Evolutionary conservation across 768 basidiomycete genomes (phyloP), one percentile per base, ranked within the genome.

Genomic region (Rhodotorula graminis): DNA sequence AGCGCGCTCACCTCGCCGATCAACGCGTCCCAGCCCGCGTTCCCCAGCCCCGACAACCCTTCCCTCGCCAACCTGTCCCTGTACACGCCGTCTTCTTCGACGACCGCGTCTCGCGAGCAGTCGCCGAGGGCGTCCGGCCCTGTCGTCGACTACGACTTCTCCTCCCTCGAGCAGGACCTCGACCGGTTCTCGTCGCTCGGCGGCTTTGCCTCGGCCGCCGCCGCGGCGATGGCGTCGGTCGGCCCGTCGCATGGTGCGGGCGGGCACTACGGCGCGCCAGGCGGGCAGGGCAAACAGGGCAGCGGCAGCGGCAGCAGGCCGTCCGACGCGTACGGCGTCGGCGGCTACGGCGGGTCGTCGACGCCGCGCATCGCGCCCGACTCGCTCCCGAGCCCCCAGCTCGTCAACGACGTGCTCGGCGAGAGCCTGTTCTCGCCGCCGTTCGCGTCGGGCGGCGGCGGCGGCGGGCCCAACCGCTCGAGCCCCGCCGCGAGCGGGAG

Each of bases 81-180:
- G 15, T 55, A 29, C 53, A 25, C 27, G 27, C 53, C 25, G 56
- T 5, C 44, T 31, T 21, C 29, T 3, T 31, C 44, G 12, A 42
- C 25, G 8, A 27, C 25, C 0, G 27, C 60, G 9, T 61, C 60
- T 2, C 44, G n/a, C 14, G 37, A 44, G n/a, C 44, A 61, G 29
- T 61, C 44, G 25, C 62, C 37, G 31, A 53, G 6, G 23, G 25
- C 53, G 7, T 55, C 53, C 25, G 58, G 14, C 37, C 49, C 70
- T 1, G 57, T 57, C 18, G 74, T 72, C 57, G 65, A 69, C 59
- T 70, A 69, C 62, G 74, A 75, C 70, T 72, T 71, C 31, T 72
- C 68, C 23, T 75, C 74, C 3, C 70, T 75, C 68, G 74, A 75
- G 52, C 61, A 67, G 42, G 74, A 75, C 46, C 74, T 75, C 67